Base-by-base conservation (phyloP, 2,329 filamentous ascomycete species). In the Venturia nashicola region DNA sequence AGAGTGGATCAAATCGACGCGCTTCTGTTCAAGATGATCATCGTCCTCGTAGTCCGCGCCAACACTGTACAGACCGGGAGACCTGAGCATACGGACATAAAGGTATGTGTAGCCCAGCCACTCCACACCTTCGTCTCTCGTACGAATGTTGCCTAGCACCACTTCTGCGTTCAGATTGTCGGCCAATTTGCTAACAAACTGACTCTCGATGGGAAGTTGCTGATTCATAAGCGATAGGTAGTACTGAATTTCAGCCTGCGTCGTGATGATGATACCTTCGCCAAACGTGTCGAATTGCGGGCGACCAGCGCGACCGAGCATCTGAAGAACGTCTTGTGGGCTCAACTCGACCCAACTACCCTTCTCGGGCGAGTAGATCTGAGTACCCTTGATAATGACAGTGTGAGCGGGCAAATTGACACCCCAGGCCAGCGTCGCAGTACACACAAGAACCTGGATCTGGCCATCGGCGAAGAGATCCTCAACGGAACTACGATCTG, bases 71-170 rank as follows among this genome's bases (percentile, higher is more conserved):
- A 99, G 79, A 0, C 91, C 93, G 43, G 94, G 94, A 2, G 93
- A 97, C 39, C 94, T 87, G 67, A 99, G 83, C 94, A 99, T 99
- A 61, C 94, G 89, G 63, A 99, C 91, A 72, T 96, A 99, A 20
- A 99, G 85, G 74, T 99, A 99, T 0, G 93, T 97, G 75, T 99
- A 99, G 14, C 94, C 93, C 42, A 99, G 84, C 94, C 94, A 99
- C 72, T 99, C 92, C n/a, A 99, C 94, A 69, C 89, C 94, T 72
- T 99, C 94, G 68, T 99, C 93, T 65, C 95, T 86, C 66, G 82
- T 92, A 64, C 93, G 86, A 34, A 99, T 85, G 70, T 96, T 99
- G 61, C 94, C 94, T 23, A 99, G 82, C 11, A 99, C 95, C 70
- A 99, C 83, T 73, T 99, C 94, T 2, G 94, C 94, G 70, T 99